Evolutionary conservation across 176 grass and related monocot genomes (phyloP).

Genomic region (Leersia perrieri): DNA sequence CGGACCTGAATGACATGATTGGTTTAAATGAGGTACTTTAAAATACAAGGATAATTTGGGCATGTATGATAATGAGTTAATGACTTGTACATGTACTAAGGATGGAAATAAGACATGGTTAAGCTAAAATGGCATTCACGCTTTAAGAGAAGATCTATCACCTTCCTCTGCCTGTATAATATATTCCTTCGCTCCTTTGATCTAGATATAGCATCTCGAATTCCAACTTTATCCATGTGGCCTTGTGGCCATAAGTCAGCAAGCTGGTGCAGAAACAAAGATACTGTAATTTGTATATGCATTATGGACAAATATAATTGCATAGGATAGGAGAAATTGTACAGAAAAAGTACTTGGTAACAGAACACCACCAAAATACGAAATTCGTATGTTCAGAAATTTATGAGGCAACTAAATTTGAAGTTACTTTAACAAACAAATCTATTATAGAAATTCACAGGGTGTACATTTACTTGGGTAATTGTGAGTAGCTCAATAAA

Average conservation of each 20-base stretch:
- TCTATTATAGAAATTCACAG: background rate
- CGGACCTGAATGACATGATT: conserved; percentile 46
- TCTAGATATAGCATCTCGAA: conserved; percentile 70
- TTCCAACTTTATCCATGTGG: conserved; percentile 85
- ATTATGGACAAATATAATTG: conserved; percentile 16
- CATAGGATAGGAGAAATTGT: background rate
- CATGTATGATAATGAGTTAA: background rate
- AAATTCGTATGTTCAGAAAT: background rate
- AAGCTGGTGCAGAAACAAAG: conserved; percentile 42
- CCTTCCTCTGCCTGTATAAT: conserved; percentile 61
- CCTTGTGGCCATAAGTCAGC: conserved; percentile 78
- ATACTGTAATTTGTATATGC: background rate
- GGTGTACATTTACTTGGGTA: background rate
- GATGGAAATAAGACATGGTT: background rate
- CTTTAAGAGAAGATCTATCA: background rate
- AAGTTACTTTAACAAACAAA: background rate
- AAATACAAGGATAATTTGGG: background rate
- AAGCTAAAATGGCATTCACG: conserved; percentile 4
- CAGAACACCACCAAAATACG: background rate
- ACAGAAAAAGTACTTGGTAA: background rate
- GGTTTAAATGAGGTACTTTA: background rate
- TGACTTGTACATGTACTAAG: background rate
- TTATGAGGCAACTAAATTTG: background rate
- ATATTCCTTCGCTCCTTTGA: conserved; percentile 55
- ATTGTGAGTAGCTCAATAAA: background rate